Evolutionary conservation across 2,329 filamentous ascomycete species (phyloP), one percentile per base, ranked within the genome.

Genomic region (Colletotrichum eleusines): DNA sequence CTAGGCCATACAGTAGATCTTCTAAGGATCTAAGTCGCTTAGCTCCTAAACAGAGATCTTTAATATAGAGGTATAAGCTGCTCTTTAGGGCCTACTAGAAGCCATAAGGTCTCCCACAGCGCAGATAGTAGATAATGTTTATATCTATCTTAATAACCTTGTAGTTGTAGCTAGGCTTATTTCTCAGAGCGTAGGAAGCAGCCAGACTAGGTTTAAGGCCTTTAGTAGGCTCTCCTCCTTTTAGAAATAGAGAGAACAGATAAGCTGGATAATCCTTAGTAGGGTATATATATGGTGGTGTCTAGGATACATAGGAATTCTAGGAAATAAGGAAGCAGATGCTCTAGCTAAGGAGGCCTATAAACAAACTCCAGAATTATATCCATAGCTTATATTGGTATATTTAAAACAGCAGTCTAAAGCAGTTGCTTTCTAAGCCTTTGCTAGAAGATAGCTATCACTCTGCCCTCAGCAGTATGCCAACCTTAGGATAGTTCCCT

Each of bases 1-100:
- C 33, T n/a, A 53, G 7, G 60, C 60, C 7, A 53, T 20, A 63
- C 18, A 14, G 33, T 23, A 63, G 48, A 63, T 63, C 38, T 63
- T 55, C 35, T 14, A 23, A 11, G 35, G 48, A 54, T 54, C 26
- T 2, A 9, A 55, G 38, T 38, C 38, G 6, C 50, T 63, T 35
- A 7, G 38, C 20, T 31, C 18, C 61, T 14, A 63, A 11, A 55
- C 26, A 7, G 50, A 63, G 61, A 50, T 63, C n/a, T 63, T 33
- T 54, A 23, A 54, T 8, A 23, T 23, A 31, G 50, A 63, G 12
- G 50, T 18, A 6, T 8, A 63, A 18, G 61, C 50, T 12, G 35
- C 26, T 6, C 46, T 31, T 54, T 16, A 18, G 3, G 48, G 14
- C 50, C 23, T 63, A 9, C 23, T 63, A 55, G 50, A n/a, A n/a